Base-by-base conservation (phyloP, 2,329 filamentous ascomycete genomes). In the Colletotrichum orbiculare region DNA sequence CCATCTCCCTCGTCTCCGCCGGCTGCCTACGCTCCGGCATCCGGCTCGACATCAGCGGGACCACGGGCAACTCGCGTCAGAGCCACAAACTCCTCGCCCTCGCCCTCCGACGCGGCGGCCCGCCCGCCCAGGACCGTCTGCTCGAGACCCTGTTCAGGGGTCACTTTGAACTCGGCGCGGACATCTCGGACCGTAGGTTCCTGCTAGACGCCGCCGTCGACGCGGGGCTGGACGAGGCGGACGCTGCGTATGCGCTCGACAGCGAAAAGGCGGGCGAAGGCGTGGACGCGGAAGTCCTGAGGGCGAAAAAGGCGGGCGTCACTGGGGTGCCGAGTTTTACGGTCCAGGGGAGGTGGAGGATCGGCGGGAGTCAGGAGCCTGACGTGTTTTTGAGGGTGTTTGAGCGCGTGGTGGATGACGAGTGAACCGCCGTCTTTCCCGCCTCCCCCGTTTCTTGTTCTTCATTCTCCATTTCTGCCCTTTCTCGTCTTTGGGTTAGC, bases 321-420 rank as follows among this genome's bases (percentile, higher is more conserved):
- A 82, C 81, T 61, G 91, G 91, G 0, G 91, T 94, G 69, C 91
- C 92, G 13, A 89, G 90, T 70, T 92, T 92, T 71, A 88, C 88
- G 2, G 83, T 95, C 54, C 90, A 93, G 72, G 87, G 83, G 1
- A 80, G 81, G 71, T 93, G 87, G 75, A 84, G 89, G 68, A 81
- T 95, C 15, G 88, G 89, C 8, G 92, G 92, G 1, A 91, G 89
- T 60, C 90, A 94, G 79, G 86, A 89, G 64, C 81, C 86, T 3
- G 82, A 82, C 48, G 83, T 89, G 1, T 93, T 94, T 74, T 78
- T 89, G 71, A 82, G 85, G 67, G 75, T 91, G 42, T 94, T 95
- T 77, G 85, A 89, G 68, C 81, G 84, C 72, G 80, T 91, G 15
- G 61, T 70, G 43, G 64, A 43, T 3, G 67, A 69, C 55, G 68